Evolutionary conservation across 2,329 filamentous ascomycete genomes (phyloP).

Genomic region (Exophiala bonariae): DNA sequence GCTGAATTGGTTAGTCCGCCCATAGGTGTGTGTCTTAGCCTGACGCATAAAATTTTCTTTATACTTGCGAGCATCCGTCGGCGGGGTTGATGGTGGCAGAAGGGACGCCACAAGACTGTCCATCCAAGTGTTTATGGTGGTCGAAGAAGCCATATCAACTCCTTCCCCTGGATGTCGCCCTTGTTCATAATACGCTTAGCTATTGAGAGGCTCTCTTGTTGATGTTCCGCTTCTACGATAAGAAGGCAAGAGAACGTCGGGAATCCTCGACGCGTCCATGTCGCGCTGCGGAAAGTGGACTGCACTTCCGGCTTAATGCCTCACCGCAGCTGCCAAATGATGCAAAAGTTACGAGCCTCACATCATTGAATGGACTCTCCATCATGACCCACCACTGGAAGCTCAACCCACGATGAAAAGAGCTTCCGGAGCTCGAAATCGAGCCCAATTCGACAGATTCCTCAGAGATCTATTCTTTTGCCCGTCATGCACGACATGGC

Average conservation of each 20-base stretch:
- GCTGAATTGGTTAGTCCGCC: conserved; percentile 74
- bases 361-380: no score
- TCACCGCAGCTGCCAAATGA: no score
- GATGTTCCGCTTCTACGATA: no score
- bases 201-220: no score
- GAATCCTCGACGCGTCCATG: no score
- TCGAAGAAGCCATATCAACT: conserved; percentile 27
- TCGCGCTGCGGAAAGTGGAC: no score
- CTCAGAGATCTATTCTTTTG: conserved; percentile 35
- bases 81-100: conserved; percentile 7
- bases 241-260: no score
- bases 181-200: conserved; percentile 7
- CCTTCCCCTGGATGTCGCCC: not conserved
- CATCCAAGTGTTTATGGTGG: conserved; percentile 27
- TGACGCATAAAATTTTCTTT: conserved; percentile 27
- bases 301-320: no score
- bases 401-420: conserved; percentile 6
- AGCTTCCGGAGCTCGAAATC: not conserved
- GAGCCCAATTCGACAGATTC: conserved; percentile 15
- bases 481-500: conserved; percentile 42
- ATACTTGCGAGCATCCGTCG: conserved; percentile 11
- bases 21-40: conserved; percentile 48
- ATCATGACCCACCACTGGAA: no score
- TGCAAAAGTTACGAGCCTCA: no score
- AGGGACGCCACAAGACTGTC: conserved; percentile 25